Evolutionary conservation across 2,329 filamentous ascomycete genomes (phyloP).

Genomic region (Helotiales sp.): DNA sequence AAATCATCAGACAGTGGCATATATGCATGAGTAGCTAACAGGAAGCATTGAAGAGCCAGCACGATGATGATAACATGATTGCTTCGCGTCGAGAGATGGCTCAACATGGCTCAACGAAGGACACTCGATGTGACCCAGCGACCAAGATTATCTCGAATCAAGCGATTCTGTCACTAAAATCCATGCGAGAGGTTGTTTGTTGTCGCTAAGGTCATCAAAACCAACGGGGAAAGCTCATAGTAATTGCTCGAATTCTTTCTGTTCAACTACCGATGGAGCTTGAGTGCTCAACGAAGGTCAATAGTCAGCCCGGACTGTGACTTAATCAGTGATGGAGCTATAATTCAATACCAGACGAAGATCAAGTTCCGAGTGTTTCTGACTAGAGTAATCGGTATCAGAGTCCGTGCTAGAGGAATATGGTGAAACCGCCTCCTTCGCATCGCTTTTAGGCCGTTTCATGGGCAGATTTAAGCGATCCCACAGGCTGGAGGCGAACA

Average conservation of each 20-base stretch:
- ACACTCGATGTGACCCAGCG: background rate
- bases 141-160: background rate
- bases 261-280: background rate
- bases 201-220: background rate
- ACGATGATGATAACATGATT: background rate
- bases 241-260: background rate
- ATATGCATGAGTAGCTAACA: constrained; percentile 17
- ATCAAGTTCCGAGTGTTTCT: background rate
- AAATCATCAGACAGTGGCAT: constrained; percentile 69
- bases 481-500: background rate
- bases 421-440: background rate
- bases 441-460: background rate
- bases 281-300: background rate
- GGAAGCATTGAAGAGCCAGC: constrained; percentile 6
- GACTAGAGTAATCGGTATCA: background rate
- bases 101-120: constrained; percentile 14
- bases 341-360: background rate
- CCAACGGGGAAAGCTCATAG: too few species aligned
- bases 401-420: background rate
- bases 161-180: background rate
- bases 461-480: background rate
- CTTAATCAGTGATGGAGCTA: too few species aligned
- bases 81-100: background rate
- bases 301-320: too few species aligned
- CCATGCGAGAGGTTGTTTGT: background rate